Evolutionary conservation across 257 asterid genomes (phyloP), one percentile per base, ranked within the genome.

Genomic region (Perilla frutescens): DNA sequence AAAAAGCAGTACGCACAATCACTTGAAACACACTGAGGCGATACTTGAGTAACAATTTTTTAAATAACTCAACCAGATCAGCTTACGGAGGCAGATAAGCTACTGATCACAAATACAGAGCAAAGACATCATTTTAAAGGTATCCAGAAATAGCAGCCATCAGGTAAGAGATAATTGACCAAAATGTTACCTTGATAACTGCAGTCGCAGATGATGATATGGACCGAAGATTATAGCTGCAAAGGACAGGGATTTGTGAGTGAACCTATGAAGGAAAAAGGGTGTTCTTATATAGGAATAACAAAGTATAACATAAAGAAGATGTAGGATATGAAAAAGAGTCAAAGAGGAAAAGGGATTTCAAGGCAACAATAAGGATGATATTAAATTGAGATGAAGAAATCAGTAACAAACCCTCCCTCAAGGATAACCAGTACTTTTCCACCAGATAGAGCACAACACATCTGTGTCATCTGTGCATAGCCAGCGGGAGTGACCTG

Each of bases 161-260:
- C 62, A 81, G 44, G 66, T 32, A 68, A 36, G 45, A 68, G 66
- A 53, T 74, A 43, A 68, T 62, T 57, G 47, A 70, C n/a, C 48
- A 48, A 73, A 64, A 76, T 55, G 37, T 73, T 82, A 94, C 99
- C 97, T 91, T 85, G 55, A 94, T 85, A 72, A 94, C 99, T 31
- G 91, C 86, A 59, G 97, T 90, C 44, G 97, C 99, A 72, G 99
- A 94, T 74, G 89, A 79, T 77, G 99, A 90, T 71, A 94, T 94
- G 57, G 99, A 94, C 62, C 99, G 96, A 70, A 94, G 97, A 84
- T 94, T 94, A 76, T 94, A 94, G 77, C 99, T 94, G 89, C 73
- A 78, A 71, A 80, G 62, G 45, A 37, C 14, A 56, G 54, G 55
- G 76, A n/a, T 55, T 73, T 37, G 34, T 15, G 74, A 74, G 70